These are phyloP conservation scores for Eucalyptus pauciflora DNA, from an alignment of 345 rosid genomes.

Conservation along the genomic window DNA sequence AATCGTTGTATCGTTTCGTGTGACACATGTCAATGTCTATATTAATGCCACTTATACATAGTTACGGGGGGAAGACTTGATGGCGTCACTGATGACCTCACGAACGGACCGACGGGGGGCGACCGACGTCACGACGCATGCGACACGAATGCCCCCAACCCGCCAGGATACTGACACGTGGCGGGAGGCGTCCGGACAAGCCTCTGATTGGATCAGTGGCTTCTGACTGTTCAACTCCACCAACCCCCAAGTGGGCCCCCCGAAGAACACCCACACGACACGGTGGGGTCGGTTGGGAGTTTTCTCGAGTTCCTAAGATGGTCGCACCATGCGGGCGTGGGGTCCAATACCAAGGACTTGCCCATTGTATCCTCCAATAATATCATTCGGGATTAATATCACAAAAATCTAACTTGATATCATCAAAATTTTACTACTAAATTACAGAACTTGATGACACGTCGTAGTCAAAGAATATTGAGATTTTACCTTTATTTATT, in stretches of 20 bases:
- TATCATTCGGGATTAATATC: too few species aligned
- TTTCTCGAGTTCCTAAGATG: neutral
- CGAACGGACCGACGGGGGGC: neutral
- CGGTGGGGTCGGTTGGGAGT: neutral
- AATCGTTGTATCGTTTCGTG: accelerated
- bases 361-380: neutral
- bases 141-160: neutral
- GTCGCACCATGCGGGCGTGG: neutral
- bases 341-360: neutral
- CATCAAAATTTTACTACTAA: too few species aligned
- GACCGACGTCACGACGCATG: neutral
- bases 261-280: neutral
- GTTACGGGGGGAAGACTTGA: neutral
- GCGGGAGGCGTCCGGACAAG: neutral
- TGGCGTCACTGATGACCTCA: neutral
- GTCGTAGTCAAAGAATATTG: too few species aligned
- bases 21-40: too few species aligned
- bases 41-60: too few species aligned
- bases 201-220: neutral
- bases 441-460: accelerated
- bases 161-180: neutral
- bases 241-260: neutral
- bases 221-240: neutral
- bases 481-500: too few species aligned
- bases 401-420: too few species aligned